A percentile compares a stretch with the other conserved stretches of the same genome.
Evolutionary conservation across 257 asterid species (phyloP).

Genomic region (Solanum bulbocastanum): DNA sequence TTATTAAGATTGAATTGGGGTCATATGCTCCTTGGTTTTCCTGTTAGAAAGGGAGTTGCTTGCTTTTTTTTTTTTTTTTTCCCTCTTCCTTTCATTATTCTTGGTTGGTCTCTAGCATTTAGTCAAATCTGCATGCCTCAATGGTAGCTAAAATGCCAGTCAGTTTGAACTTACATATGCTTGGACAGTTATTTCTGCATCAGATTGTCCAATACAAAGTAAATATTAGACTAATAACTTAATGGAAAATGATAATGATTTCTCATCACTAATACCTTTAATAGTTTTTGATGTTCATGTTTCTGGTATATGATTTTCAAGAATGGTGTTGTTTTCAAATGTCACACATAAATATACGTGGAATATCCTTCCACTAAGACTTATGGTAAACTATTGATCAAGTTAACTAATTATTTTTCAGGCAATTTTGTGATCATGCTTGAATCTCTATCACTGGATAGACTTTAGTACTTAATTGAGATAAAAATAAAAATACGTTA

Average conservation of each 20-base stretch:
- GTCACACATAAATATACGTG: neutral
- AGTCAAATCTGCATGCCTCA: neutral
- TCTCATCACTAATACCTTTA: neutral
- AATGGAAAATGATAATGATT: neutral
- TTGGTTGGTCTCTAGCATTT: neutral
- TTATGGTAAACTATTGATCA: neutral
- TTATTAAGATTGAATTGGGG: slow-evolving; percentile 9
- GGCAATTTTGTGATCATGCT: too few species aligned
- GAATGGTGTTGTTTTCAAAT: neutral
- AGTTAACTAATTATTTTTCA: neutral
- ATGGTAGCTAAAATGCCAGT: neutral
- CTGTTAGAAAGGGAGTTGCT: neutral
- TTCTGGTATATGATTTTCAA: neutral
- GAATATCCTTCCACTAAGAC: neutral
- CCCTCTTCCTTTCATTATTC: neutral
- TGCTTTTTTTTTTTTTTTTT: neutral
- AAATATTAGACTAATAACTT: neutral
- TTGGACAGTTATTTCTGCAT: neutral
- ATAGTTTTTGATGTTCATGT: neutral
- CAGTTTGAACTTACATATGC: neutral
- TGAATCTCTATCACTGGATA: too few species aligned
- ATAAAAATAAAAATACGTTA: too few species aligned
- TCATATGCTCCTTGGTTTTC: neutral
- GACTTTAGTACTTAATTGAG: neutral
- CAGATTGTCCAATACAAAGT: neutral